Evolutionary conservation across 768 basidiomycete species (phyloP), one percentile per base, ranked within the genome.

Genomic region (Coprinellus micaceus): DNA sequence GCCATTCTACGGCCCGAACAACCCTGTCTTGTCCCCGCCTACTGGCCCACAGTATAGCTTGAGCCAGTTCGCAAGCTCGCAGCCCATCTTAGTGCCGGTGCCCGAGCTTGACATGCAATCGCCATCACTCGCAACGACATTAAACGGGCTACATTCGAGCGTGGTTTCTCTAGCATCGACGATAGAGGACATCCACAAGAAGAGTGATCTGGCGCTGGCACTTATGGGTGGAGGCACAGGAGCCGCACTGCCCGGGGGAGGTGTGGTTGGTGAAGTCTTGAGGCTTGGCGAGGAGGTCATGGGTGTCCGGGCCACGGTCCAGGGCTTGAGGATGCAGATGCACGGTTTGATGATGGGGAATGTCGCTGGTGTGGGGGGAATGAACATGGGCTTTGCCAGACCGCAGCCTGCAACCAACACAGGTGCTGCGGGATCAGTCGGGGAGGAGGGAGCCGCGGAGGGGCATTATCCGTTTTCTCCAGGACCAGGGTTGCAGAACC

Each of bases 311-410:
- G 86, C 80, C 22, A 82, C 78, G 50, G 75, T 91, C 41, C 87
- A 91, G 60, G 90, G 89, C 2, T 67, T 93, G 45, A 77, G 90
- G 53, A 87, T 92, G 78, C 90, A 91, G 81, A 85, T 89, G 52
- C 88, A 89, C 63, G 77, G 80, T 46, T 80, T 90, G 58, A 85
- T 90, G 85, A 60, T 55, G 62, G 60, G 51, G 55, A 53, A 44
- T 21, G 57, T 51, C 33, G 21, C 46, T 12, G 49, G 41, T 25
- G 44, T 33, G 36, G 41, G 22, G 15, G 51, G 25, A 19, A 56
- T 40, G 43, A 37, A 39, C 12, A 22, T 43, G 19, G 54, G 28
- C 3, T 48, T 19, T 52, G n/a, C 53, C 28, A 30, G 56, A 40
- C 47, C 26, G 33, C 22, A 52, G 46, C 24, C 24, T 52, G 25